Evolutionary conservation across 768 basidiomycete genomes (phyloP), one percentile per base, ranked within the genome.

Genomic region (Roridomyces roridus): DNA sequence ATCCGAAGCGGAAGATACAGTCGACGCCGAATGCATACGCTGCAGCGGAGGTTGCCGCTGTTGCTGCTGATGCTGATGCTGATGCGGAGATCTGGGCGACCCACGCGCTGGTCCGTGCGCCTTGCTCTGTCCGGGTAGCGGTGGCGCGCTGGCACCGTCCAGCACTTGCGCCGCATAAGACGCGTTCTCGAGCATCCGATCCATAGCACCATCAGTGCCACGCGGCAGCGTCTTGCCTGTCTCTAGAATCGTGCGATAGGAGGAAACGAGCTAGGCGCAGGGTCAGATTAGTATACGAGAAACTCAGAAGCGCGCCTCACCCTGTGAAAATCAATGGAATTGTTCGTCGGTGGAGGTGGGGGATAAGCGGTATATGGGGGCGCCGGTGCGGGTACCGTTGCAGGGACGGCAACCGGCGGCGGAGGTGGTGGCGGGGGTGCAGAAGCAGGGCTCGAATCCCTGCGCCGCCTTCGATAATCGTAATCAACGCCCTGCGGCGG

Each of bases 111-210:
- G 26, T 11, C 36, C n/a, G 41, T 15, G 8, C 42, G 46, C 40
- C 39, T 20, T 12, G 31, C 31, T 34, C 31, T 34, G 31, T 10
- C 31, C 31, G 31, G 15, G 11, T 34, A 15, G 31, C 28, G 29
- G 23, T 18, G 39, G 0, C 51, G 43, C 17, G n/a, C 41, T 60
- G 31, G 60, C 61, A 15, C 42, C 46, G 1, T 55, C 61, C 21
- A 63, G 57, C 23, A 55, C 47, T 44, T 58, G 61, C 17, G 61
- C 61, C 20, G 53, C 61, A 29, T 63, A 48, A 36, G 51, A 63
- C 34, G 61, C 61, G 26, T 52, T 54, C 31, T 59, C 53, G 44
- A 63, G 45, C 61, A 63, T 63, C 18, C 56, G 57, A 29, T 63
- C 53, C 43, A 63, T 29, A 1, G 57, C 34, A 20, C 46, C 46